Percentiles rank a stretch among this genome's conserved stretches.
phyloP scores from a whole-genome alignment of 2,329 filamentous ascomycete genomes.

The Aspergillus sp. region DNA sequence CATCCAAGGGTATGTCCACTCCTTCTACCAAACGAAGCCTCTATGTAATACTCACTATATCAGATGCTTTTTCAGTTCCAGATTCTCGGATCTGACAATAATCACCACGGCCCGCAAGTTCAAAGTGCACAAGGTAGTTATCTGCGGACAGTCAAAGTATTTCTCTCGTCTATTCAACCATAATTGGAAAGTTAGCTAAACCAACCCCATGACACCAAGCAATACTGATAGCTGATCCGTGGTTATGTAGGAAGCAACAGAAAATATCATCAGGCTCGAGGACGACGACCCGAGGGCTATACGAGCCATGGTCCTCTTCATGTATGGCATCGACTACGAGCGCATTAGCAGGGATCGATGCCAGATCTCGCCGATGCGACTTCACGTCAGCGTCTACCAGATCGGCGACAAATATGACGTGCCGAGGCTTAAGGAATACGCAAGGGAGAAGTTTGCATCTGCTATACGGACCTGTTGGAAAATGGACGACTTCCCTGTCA shows the following conservation, averaged over 20 bases:
- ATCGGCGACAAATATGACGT: constrained; percentile 27
- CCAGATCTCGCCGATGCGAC: constrained; percentile 20
- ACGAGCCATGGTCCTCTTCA: constrained; percentile 26
- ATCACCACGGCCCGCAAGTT: constrained; percentile 12
- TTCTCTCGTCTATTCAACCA: constrained; percentile 14
- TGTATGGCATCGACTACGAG: constrained; percentile 26
- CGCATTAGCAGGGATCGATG: constrained; percentile 15
- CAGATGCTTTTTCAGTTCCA: constrained; percentile 1
- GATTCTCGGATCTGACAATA: constrained; percentile 18
- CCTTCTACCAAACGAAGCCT: not conserved
- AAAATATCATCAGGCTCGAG: constrained; percentile 8
- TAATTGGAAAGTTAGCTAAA: no score
- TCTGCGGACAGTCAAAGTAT: constrained; percentile 18
- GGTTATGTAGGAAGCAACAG: not conserved
- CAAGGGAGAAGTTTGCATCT: constrained; percentile 21
- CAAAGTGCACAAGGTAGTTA: constrained; percentile 17
- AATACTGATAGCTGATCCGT: not conserved
- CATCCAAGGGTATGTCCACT: not conserved
- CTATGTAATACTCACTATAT: not conserved
- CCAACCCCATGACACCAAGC: no score
- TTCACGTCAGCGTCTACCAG: constrained; percentile 25
- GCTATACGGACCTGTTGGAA: constrained; percentile 19
- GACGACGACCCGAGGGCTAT: constrained; percentile 21
- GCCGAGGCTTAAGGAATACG: constrained; percentile 18
- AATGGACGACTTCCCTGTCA: constrained; percentile 20